phyloP scores from a whole-genome alignment of 108 stramenopile species.

The Fistulifera solaris region DNA sequence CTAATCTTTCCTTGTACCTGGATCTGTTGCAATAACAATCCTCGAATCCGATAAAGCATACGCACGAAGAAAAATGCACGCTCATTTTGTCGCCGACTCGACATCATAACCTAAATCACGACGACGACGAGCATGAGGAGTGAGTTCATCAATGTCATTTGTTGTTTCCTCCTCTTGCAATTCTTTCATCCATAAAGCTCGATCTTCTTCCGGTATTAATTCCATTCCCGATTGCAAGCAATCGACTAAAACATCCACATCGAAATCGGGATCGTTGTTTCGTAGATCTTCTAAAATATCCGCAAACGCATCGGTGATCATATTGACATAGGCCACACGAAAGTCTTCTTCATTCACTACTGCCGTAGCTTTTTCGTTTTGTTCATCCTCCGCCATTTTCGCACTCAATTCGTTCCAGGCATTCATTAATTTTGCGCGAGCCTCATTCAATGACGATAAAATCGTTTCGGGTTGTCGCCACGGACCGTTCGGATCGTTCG shows the following conservation, averaged over 20 bases:
- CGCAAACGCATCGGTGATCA: constrained; percentile 43
- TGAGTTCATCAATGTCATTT: constrained; percentile 2
- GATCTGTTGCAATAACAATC: too few relatives aligned
- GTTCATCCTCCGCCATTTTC: background rate
- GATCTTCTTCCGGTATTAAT: constrained; percentile 12
- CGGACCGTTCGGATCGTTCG: constrained; percentile 13
- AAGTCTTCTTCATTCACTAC: constrained; percentile 9
- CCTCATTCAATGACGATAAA: constrained; percentile 6
- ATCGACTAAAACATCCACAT: constrained; percentile 39
- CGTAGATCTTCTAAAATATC: constrained; percentile 28
- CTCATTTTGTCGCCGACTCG: too few relatives aligned
- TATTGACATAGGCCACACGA: constrained; percentile 28
- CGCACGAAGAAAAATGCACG: too few relatives aligned
- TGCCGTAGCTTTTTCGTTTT: background rate
- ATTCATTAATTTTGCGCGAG: constrained; percentile 11
- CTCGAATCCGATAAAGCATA: too few relatives aligned
- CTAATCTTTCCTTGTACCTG: too few relatives aligned
- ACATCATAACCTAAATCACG: constrained; percentile 13
- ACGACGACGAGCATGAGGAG: constrained; percentile 18
- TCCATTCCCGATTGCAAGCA: constrained; percentile 47
- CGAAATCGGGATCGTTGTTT: constrained; percentile 5
- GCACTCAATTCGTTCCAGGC: constrained; percentile 15
- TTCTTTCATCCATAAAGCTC: constrained; percentile 7
- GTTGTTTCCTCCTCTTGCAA: background rate
- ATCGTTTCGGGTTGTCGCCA: constrained; percentile 30